These are phyloP conservation scores for Achlya hypogyna DNA, from an alignment of 352 stramenopile species.

Conservation along the genomic window DNA sequence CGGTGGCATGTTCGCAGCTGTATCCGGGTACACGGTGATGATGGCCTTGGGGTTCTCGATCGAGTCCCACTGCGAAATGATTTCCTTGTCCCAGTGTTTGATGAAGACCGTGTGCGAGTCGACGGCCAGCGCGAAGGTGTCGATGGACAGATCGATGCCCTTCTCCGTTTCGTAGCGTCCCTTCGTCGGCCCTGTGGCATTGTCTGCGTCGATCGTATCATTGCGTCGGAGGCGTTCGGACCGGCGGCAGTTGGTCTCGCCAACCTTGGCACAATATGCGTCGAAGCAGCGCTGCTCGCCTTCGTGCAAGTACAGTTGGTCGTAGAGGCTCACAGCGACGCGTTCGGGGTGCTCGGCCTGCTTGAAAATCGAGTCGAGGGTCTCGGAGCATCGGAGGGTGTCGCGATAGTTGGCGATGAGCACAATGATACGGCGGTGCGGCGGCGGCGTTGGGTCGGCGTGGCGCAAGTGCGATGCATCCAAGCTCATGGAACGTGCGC, in stretches of 20 bases:
- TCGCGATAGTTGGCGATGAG: constrained; percentile 17
- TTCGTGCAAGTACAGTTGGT: constrained; percentile 18
- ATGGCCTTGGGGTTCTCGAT: constrained; percentile 12
- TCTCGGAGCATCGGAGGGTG: constrained; percentile 1
- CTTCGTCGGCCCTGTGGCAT: constrained; percentile 7
- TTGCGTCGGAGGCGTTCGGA: constrained; percentile 2
- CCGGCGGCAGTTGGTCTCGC: not conserved
- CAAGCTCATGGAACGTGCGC: no score
- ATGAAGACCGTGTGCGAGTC: constrained; percentile 20
- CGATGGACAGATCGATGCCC: constrained; percentile 14
- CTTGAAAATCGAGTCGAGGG: constrained; percentile 5
- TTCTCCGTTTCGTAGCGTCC: constrained; percentile 14
- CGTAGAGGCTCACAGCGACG: constrained; percentile 12
- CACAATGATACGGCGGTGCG: constrained; percentile 9
- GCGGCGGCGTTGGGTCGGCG: not conserved
- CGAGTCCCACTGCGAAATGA: constrained; percentile 17
- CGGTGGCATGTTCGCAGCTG: constrained; percentile 1
- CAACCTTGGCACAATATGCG: constrained; percentile 1
- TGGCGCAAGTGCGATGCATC: not conserved
- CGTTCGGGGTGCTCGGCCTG: not conserved
- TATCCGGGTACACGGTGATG: constrained; percentile 19
- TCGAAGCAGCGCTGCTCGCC: constrained; percentile 7
- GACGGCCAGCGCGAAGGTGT: constrained; percentile 9
- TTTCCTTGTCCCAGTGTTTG: constrained; percentile 14
- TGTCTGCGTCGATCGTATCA: constrained; percentile 7